Conservation (phyloP, 805 yeast species). For the Wickerhamia fluorescens region DNA sequence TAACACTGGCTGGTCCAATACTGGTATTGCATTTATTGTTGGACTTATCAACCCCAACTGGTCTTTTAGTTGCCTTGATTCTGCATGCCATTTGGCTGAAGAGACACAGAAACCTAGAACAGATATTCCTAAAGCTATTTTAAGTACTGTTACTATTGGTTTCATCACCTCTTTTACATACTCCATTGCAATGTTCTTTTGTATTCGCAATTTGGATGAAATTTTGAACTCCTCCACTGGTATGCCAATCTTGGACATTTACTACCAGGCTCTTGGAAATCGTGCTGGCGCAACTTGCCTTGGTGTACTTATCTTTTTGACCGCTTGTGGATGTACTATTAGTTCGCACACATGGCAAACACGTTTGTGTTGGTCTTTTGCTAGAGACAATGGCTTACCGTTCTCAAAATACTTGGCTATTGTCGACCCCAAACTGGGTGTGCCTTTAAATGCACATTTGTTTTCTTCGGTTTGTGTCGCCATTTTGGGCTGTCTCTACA, state of each 20-base stretch:
- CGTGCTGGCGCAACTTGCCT: conserved; percentile 31
- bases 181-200: conserved; percentile 35
- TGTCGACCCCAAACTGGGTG: conserved; percentile 30
- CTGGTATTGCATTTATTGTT: conserved; percentile 31
- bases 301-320: conserved; percentile 26
- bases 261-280: conserved; percentile 29
- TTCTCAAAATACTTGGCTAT: conserved; percentile 30
- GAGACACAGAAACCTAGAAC: conserved; percentile 32
- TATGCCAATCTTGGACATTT: conserved; percentile 35
- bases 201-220: conserved; percentile 23
- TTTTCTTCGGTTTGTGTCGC: conserved; percentile 28
- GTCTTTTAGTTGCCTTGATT: conserved; percentile 35
- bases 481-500: conserved; percentile 29
- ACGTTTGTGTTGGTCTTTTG: conserved; percentile 37
- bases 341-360: conserved; percentile 39
- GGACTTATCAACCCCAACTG: conserved; percentile 34
- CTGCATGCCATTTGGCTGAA: conserved; percentile 37
- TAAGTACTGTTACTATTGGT: conserved; percentile 36
- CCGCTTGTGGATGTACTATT: conserved; percentile 33
- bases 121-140: conserved; percentile 32
- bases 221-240: conserved; percentile 25
- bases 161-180: conserved; percentile 32
- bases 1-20: conserved; percentile 22
- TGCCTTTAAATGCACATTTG: conserved; percentile 35
- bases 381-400: conserved; percentile 39